Percentiles rank a stretch among this genome's conserved stretches.
Evolutionary conservation across 441 rosid genomes (phyloP).

Genomic region (Populus hybrid): DNA sequence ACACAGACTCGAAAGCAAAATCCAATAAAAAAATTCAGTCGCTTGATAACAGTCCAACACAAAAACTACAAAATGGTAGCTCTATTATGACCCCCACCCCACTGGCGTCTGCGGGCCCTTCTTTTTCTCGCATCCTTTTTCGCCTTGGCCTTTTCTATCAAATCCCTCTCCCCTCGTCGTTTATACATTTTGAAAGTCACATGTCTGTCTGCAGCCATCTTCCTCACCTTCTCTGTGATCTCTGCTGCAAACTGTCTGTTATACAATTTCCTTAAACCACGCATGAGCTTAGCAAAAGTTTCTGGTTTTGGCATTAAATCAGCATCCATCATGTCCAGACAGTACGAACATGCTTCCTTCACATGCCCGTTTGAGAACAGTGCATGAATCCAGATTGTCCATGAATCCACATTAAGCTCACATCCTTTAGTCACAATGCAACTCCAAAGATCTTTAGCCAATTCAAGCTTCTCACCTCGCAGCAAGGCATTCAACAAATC

Average conservation of each 20-base stretch:
- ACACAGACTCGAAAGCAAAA: neutral
- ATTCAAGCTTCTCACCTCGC: slow-evolving; percentile 63
- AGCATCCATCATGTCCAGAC: slow-evolving; percentile 85
- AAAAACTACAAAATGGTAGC: slow-evolving; percentile 34
- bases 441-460: slow-evolving; percentile 77
- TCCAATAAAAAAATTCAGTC: neutral
- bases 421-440: slow-evolving; percentile 59
- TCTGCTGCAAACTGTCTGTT: slow-evolving; percentile 73
- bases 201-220: slow-evolving; percentile 75
- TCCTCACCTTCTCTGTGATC: slow-evolving; percentile 79
- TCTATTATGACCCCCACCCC: slow-evolving; percentile 31
- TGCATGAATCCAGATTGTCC: slow-evolving; percentile 93
- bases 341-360: slow-evolving; percentile 76
- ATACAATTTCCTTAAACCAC: slow-evolving; percentile 62
- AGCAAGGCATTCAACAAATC: slow-evolving; percentile 53
- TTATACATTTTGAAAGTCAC: slow-evolving; percentile 81
- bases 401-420: slow-evolving; percentile 59
- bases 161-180: slow-evolving; percentile 74
- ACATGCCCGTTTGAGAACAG: slow-evolving; percentile 68
- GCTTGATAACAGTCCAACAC: neutral
- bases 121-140: slow-evolving; percentile 55
- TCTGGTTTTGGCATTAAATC: slow-evolving; percentile 77
- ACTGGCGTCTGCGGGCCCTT: slow-evolving; percentile 40
- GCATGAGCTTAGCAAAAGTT: slow-evolving; percentile 82
- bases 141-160: slow-evolving; percentile 53